Evolutionary conservation across 1,284 basidiomycete genomes (phyloP), one percentile per base, ranked within the genome.

Genomic region (Cryptococcus wingfieldii): DNA sequence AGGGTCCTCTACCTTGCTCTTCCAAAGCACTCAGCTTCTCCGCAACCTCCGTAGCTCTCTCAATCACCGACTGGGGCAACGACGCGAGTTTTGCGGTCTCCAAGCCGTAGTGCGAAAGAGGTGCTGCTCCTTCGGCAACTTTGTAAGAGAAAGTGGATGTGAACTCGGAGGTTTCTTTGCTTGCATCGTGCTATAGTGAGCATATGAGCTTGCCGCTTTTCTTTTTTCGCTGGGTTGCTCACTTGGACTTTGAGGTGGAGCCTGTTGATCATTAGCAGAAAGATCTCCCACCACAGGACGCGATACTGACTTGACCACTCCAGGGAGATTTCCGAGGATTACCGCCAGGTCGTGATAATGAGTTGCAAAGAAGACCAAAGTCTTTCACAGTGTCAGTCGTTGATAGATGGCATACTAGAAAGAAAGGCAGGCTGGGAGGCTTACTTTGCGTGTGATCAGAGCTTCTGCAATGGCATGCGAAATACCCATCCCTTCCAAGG

Each of bases 401-500:
- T 12, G 19, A 18, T 52, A 16, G 5, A 28, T 16, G 14, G 44
- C 0, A 5, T 14, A 27, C 27, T 37, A 42, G 55, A 8, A 8
- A 53, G 64, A n/a, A 19, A 31, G 31, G 41, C 27, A 42, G 25
- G 27, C 34, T 45, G 12, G 51, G 10, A 9, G 10, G 38, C 77
- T 34, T 47, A 87, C 92, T 79, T 87, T 88, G 42, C 81, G 76
- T 45, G 79, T 78, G 62, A 96, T 86, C 54, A 98, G 80, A 43
- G 83, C 84, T 72, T 98, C 94, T 0, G 90, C 89, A 55, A 98
- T 89, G 0, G 95, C 93, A 74, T 95, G 89, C 0, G 90, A 86
- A 47, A 98, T 86, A 1, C 91, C 95, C 13, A 91, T 77, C 0
- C 95, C 93, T 70, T 96, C 92, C 45, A 81, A 77, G 0, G 91